Evolutionary conservation across 495 filamentous ascomycete species (phyloP).

Genomic region (Tuber brumale): DNA sequence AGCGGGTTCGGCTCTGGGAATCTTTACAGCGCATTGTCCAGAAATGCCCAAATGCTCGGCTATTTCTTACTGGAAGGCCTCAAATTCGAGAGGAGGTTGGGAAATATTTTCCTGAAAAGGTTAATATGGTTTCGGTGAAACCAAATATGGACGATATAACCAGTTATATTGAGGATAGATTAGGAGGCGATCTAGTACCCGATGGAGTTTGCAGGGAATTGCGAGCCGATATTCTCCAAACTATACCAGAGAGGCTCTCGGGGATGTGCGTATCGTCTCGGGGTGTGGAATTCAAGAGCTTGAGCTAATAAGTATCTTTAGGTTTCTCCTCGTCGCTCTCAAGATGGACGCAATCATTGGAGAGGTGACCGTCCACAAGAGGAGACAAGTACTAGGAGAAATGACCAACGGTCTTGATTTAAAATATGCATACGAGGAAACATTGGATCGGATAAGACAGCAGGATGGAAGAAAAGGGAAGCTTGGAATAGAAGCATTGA

Average conservation of each 20-base stretch:
- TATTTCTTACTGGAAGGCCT: neutral
- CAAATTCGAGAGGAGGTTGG: neutral
- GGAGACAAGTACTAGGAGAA: neutral
- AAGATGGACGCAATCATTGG: neutral
- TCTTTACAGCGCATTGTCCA: neutral
- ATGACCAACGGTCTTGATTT: neutral
- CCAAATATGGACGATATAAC: neutral
- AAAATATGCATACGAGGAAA: neutral
- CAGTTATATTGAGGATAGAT: neutral
- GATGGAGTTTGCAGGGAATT: neutral
- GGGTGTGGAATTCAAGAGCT: neutral
- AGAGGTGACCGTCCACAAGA: neutral
- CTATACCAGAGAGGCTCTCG: neutral
- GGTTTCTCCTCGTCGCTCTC: neutral
- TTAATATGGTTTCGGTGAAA: neutral
- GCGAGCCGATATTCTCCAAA: neutral
- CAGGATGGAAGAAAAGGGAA: neutral
- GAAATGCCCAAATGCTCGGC: neutral
- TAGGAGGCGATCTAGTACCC: neutral
- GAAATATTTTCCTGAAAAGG: neutral
- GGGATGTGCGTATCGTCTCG: neutral
- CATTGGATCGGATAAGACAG: neutral
- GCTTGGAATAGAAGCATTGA: neutral
- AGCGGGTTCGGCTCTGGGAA: neutral
- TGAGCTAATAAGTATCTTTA: neutral